These are phyloP conservation scores for Rhodocollybia butyracea DNA, from an alignment of 768 basidiomycete species.

Conservation along the genomic window DNA sequence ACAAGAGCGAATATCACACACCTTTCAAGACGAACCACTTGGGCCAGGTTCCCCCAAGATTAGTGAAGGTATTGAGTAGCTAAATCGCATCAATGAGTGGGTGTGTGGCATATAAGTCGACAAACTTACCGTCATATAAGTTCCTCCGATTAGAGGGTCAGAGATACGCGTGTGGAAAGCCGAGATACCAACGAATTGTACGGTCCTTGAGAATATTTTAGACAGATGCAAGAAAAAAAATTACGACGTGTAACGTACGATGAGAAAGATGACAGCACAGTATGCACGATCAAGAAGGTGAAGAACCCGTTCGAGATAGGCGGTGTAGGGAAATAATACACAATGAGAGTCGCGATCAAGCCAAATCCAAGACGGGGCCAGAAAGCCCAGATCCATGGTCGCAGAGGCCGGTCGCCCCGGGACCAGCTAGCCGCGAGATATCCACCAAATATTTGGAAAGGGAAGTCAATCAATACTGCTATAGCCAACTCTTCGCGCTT, in stretches of 20 bases:
- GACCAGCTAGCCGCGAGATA: conserved; percentile 95
- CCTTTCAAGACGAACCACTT: conserved; percentile 95
- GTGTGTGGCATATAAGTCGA: neutral
- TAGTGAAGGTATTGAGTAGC: conserved; percentile 93
- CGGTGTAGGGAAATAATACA: conserved; percentile 80
- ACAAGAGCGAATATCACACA: conserved; percentile 14
- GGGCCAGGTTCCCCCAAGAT: conserved; percentile 98
- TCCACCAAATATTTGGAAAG: conserved; percentile 93
- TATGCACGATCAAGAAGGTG: conserved; percentile 72
- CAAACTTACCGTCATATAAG: conserved; percentile 91
- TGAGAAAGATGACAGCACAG: conserved; percentile 80
- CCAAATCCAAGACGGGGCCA: conserved; percentile 82
- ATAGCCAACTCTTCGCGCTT: conserved; percentile 95
- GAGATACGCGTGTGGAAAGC: conserved; percentile 97
- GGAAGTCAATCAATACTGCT: conserved; percentile 94
- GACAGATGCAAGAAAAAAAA: neutral
- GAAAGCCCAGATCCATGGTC: conserved; percentile 90
- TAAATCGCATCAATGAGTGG: conserved; percentile 25
- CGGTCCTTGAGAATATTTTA: conserved; percentile 54
- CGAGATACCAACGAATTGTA: conserved; percentile 99
- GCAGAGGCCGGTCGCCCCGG: conserved; percentile 69
- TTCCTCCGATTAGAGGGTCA: conserved; percentile 95
- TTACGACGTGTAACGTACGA: conserved; percentile 50
- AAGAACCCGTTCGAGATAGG: conserved; percentile 79
- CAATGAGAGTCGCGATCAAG: conserved; percentile 67